Conservation (phyloP, 163 green algal species). For the Scenedesmus sp. region DNA sequence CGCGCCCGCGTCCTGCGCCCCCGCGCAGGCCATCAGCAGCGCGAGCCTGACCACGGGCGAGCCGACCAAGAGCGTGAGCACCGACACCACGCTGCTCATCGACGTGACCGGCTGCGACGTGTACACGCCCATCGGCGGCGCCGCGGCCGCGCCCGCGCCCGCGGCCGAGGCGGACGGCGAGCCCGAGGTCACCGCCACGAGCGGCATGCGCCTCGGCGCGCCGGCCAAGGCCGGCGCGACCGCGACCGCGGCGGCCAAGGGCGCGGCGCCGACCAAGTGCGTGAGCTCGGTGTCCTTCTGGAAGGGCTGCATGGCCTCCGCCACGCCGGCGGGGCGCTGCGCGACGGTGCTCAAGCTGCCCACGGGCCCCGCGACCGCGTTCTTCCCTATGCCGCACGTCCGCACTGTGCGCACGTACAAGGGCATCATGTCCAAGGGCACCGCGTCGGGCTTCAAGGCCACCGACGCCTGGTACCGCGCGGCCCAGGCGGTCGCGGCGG, state of each 20-base stretch:
- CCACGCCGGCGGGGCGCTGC: not conserved
- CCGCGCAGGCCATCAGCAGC: conserved; percentile 22
- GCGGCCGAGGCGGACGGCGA: not conserved
- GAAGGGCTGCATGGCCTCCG: conserved; percentile 20
- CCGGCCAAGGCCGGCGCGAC: not conserved
- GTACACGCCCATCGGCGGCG: conserved; percentile 12
- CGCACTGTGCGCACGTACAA: conserved; percentile 17
- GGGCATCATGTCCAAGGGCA: conserved; percentile 4
- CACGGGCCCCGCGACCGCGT: conserved; percentile 18
- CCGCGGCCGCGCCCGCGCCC: not conserved
- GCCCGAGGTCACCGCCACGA: not conserved
- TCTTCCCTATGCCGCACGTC: conserved; percentile 25
- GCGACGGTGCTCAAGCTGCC: conserved; percentile 23
- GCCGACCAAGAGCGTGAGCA: not conserved
- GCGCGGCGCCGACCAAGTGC: not conserved
- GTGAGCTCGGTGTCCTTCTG: conserved; percentile 21
- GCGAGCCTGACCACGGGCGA: conserved; percentile 8
- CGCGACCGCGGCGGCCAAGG: not conserved
- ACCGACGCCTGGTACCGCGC: conserved; percentile 25
- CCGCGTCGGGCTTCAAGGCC: not conserved
- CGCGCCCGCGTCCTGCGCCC: not conserved
- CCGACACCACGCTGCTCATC: conserved; percentile 1
- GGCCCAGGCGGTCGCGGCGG: conserved; percentile 6
- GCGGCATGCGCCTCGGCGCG: not conserved
- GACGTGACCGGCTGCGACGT: conserved; percentile 24